Conservation (phyloP, 306 rosid genomes). For the Quercus cerris region DNA sequence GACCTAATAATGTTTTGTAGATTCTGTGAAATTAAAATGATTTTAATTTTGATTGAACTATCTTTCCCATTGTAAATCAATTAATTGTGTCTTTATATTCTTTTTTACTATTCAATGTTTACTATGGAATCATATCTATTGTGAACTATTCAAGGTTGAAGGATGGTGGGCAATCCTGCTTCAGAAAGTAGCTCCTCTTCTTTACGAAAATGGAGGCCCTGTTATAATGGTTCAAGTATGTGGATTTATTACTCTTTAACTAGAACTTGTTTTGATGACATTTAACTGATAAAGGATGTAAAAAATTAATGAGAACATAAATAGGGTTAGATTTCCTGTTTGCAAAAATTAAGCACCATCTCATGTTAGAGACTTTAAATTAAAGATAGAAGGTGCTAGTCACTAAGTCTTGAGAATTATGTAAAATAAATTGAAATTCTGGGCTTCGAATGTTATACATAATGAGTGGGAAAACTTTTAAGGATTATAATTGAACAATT, state of each 20-base stretch:
- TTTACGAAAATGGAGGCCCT: conserved; percentile 80
- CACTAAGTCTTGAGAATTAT: not conserved
- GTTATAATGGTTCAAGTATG: conserved; percentile 93
- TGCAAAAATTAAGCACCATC: not conserved
- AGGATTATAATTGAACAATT: not conserved
- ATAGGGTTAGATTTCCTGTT: not conserved
- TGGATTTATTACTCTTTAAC: not conserved
- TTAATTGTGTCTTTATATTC: not conserved
- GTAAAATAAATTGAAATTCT: not conserved
- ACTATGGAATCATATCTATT: conserved; percentile 16
- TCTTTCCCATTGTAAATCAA: not conserved
- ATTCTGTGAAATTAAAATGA: not conserved
- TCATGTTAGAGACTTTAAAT: no score
- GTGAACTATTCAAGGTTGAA: conserved; percentile 60
- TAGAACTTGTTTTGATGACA: not conserved
- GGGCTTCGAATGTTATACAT: not conserved
- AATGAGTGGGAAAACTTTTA: not conserved
- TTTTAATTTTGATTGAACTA: not conserved
- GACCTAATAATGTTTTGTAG: not conserved
- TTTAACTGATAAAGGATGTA: not conserved
- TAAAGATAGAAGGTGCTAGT: not conserved
- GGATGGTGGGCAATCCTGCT: conserved; percentile 86
- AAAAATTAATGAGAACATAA: not conserved
- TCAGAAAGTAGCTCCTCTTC: conserved; percentile 73
- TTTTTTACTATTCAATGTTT: conserved; percentile 6